A percentile compares a stretch with the other conserved stretches of the same genome.
Conservation (phyloP, 331 rosid species). For the Prunus yedoensis region DNA sequence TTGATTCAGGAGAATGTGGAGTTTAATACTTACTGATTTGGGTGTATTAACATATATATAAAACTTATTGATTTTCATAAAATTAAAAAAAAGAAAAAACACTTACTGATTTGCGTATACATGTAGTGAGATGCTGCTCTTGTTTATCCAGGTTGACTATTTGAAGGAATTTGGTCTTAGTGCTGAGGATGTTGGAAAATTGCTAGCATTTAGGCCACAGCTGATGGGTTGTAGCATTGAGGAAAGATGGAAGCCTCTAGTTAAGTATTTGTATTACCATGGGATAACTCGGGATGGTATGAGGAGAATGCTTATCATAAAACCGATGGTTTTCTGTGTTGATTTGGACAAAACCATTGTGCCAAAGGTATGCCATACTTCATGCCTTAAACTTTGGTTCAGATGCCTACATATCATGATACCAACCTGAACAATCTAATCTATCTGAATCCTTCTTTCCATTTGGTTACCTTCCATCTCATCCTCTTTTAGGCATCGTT, state of each 20-base stretch:
- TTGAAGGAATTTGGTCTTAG: constrained; percentile 87
- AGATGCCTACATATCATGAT: background rate
- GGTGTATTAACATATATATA: background rate
- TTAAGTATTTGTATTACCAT: constrained; percentile 72
- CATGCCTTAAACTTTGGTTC: background rate
- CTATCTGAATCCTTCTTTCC: constrained; percentile 10
- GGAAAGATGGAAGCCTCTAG: constrained; percentile 90
- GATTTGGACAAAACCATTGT: constrained; percentile 74
- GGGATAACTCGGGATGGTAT: constrained; percentile 87
- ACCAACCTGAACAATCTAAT: background rate
- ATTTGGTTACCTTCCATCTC: background rate
- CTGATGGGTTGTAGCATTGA: constrained; percentile 91
- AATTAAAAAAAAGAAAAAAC: background rate
- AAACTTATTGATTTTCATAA: background rate
- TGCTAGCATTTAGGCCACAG: constrained; percentile 83
- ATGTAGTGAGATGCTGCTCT: constrained; percentile 28
- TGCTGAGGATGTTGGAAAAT: constrained; percentile 65
- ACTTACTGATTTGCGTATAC: constrained; percentile 11
- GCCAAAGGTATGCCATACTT: constrained; percentile 62
- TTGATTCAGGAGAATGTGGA: background rate
- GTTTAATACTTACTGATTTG: background rate
- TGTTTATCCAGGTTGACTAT: constrained; percentile 64
- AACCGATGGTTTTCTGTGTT: constrained; percentile 84
- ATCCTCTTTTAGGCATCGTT: background rate
- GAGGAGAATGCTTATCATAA: constrained; percentile 80